Evolutionary conservation across 257 asterid species (phyloP).

Genomic region (Nicotiana obtusifolia): DNA sequence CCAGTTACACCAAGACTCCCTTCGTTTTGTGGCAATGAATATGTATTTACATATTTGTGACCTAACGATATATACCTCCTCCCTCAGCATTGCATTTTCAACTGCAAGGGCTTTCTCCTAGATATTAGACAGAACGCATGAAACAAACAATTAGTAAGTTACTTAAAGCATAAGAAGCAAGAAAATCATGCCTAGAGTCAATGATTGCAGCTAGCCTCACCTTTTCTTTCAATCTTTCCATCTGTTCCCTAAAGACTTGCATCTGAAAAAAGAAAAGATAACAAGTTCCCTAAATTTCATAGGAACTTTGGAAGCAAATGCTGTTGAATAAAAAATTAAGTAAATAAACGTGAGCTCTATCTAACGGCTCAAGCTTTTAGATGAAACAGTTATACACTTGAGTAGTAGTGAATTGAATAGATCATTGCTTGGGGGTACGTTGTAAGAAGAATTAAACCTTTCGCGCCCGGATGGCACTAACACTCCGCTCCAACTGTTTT

Average conservation of each 20-base stretch:
- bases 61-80: constrained; percentile 48
- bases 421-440: not conserved
- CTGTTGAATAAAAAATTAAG: too few species aligned
- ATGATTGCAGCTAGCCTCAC: constrained; percentile 22
- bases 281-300: not conserved
- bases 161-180: not conserved
- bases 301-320: not conserved
- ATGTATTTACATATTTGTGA: too few species aligned
- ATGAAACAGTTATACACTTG: too few species aligned
- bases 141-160: not conserved
- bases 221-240: constrained; percentile 65
- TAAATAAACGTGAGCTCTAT: too few species aligned
- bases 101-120: constrained; percentile 75
- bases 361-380: too few species aligned
- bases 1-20: too few species aligned
- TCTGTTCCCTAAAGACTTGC: constrained; percentile 74
- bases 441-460: constrained; percentile 35
- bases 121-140: not conserved
- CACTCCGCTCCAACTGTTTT: constrained; percentile 70
- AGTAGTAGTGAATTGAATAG: not conserved
- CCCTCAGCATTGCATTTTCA: constrained; percentile 59
- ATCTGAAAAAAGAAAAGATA: constrained; percentile 30
- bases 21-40: too few species aligned
- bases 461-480: constrained; percentile 54
- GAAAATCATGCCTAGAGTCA: not conserved